Conservation (phyloP, 306 rosid genomes). For the Vigna trinervia region DNA sequence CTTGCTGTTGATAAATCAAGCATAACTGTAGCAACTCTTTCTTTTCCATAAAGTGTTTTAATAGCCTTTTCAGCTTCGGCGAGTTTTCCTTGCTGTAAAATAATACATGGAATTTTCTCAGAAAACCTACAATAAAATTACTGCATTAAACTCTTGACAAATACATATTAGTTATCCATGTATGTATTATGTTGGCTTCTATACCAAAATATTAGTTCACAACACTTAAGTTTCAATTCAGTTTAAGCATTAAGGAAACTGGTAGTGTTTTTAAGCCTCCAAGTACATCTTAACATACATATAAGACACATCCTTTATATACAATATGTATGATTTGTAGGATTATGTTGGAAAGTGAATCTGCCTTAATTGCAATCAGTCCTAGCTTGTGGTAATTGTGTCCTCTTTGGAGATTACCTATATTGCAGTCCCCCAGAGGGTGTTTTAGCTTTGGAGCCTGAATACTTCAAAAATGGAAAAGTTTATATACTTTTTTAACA, state of each 20-base stretch:
- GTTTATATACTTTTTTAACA: too few relatives aligned
- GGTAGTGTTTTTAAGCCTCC: not conserved
- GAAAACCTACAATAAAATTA: constrained; percentile 39
- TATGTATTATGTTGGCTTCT: constrained; percentile 14
- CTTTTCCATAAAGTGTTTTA: constrained; percentile 77
- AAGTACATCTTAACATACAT: constrained; percentile 6
- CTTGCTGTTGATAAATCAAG: constrained; percentile 63
- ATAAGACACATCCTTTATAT: not conserved
- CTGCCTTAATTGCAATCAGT: too few relatives aligned
- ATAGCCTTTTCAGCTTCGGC: constrained; percentile 82
- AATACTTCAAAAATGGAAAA: too few relatives aligned
- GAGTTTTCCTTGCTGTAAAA: constrained; percentile 87
- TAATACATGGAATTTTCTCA: constrained; percentile 24
- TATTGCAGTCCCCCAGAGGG: too few relatives aligned
- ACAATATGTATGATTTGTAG: constrained; percentile 1
- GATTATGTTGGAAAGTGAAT: not conserved
- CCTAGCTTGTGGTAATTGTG: too few relatives aligned
- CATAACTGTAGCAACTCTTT: constrained; percentile 78
- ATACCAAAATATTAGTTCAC: not conserved
- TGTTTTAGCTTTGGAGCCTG: too few relatives aligned
- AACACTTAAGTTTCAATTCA: constrained; percentile 11
- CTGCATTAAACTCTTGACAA: constrained; percentile 10
- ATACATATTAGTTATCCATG: not conserved
- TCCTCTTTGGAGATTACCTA: too few relatives aligned
- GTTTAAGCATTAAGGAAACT: constrained; percentile 17